phyloP scores from a whole-genome alignment of 148 eudicot species.

The Rhododendron mucronatum region DNA sequence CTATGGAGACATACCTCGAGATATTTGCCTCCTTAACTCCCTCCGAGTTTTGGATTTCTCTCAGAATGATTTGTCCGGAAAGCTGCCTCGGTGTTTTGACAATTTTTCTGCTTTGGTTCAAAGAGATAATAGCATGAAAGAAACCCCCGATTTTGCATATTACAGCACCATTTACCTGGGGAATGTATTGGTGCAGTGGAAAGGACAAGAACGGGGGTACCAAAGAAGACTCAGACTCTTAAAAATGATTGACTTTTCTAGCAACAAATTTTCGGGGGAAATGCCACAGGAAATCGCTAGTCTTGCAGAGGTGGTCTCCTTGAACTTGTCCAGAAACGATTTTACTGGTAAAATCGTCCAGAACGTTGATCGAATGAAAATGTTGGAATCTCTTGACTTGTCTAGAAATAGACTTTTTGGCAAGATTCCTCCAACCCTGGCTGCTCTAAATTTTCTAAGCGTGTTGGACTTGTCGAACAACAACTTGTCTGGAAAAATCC shows the following conservation, averaged over 20 bases:
- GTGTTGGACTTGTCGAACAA: slow-evolving; percentile 24
- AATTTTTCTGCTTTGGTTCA: too few relatives aligned
- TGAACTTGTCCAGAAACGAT: slow-evolving; percentile 24
- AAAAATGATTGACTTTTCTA: slow-evolving; percentile 27
- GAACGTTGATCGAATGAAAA: slow-evolving; percentile 13
- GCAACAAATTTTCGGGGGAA: slow-evolving; percentile 15
- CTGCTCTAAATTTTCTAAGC: slow-evolving; percentile 11
- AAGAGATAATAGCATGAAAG: too few relatives aligned
- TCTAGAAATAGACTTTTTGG: slow-evolving; percentile 22
- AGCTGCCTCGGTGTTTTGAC: slow-evolving; percentile 7
- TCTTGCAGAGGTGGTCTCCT: slow-evolving; percentile 13
- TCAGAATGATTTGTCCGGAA: slow-evolving; percentile 13
- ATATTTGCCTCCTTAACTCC: slow-evolving; percentile 5
- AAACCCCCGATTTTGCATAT: too few relatives aligned
- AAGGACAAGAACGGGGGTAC: slow-evolving; percentile 15
- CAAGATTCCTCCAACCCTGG: slow-evolving; percentile 21
- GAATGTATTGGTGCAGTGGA: slow-evolving; percentile 4
- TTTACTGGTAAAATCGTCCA: slow-evolving; percentile 15
- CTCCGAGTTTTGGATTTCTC: slow-evolving; percentile 20
- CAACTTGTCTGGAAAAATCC: slow-evolving; percentile 24
- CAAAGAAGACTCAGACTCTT: not conserved
- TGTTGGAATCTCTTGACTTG: slow-evolving; percentile 21
- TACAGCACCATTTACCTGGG: not conserved
- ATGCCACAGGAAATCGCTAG: slow-evolving; percentile 8
- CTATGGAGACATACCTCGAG: slow-evolving; percentile 9